These are phyloP conservation scores for Fusarium sp. DNA, from an alignment of 2,329 filamentous ascomycete species.

Conservation along the genomic window DNA sequence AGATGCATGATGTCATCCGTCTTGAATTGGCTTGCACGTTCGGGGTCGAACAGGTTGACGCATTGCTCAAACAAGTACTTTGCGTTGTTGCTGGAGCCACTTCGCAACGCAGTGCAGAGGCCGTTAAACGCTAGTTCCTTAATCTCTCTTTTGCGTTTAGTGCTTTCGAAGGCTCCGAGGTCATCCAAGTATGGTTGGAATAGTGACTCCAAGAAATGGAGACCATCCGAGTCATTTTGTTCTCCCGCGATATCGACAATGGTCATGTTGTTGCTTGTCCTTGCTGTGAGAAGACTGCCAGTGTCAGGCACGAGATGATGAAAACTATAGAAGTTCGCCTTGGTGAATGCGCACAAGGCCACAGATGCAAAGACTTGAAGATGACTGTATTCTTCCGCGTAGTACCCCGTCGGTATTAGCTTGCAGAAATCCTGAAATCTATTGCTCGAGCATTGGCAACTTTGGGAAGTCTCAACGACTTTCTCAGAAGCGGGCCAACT, in stretches of 20 bases:
- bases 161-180: too few relatives aligned
- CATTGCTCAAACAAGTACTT: not conserved
- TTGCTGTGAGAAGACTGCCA: not conserved
- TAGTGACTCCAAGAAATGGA: fast-evolving
- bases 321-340: too few relatives aligned
- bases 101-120: not conserved
- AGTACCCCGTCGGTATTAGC: not conserved
- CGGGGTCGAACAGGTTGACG: not conserved
- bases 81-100: not conserved
- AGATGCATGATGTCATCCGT: not conserved
- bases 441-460: not conserved
- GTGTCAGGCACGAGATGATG: too few relatives aligned
- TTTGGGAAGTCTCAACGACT: too few relatives aligned
- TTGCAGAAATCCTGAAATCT: not conserved
- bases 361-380: not conserved
- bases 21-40: not conserved
- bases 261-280: not conserved
- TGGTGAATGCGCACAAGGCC: not conserved
- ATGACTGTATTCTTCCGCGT: not conserved
- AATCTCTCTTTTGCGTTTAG: not conserved
- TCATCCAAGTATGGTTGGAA: not conserved
- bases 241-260: not conserved
- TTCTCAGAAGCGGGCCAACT: not conserved
- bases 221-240: fast-evolving
- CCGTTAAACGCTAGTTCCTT: not conserved